Conservation (phyloP, 2,329 filamentous ascomycete genomes). For the Apiospora aurea region DNA sequence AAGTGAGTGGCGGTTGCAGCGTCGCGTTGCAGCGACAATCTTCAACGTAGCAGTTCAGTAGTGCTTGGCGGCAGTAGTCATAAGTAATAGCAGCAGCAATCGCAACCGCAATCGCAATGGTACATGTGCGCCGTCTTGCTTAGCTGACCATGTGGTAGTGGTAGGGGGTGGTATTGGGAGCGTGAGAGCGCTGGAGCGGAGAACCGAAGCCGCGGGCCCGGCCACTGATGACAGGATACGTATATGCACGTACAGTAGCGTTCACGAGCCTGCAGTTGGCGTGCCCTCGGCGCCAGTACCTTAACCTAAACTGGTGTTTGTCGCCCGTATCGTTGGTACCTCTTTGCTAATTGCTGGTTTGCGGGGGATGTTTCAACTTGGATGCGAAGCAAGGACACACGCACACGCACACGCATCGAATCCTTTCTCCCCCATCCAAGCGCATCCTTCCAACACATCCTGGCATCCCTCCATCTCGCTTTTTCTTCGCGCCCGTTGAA, state of each 20-base stretch:
- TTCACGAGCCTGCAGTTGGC: slow-evolving; percentile 13
- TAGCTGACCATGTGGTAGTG: neutral
- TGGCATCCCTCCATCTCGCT: neutral
- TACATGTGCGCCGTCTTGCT: neutral
- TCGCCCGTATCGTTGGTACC: neutral
- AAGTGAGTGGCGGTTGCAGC: neutral
- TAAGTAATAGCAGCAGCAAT: neutral
- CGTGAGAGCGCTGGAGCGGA: neutral
- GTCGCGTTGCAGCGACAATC: slow-evolving; percentile 4
- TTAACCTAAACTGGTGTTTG: slow-evolving; percentile 17
- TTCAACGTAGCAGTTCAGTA: neutral
- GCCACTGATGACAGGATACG: slow-evolving; percentile 13
- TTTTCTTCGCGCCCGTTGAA: slow-evolving; percentile 5
- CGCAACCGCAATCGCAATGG: neutral
- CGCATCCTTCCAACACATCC: slow-evolving; percentile 1
- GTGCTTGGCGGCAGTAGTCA: neutral
- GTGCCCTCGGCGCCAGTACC: slow-evolving; percentile 18
- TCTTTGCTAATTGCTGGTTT: neutral
- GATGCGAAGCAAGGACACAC: neutral
- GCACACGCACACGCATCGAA: neutral
- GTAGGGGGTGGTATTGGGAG: neutral
- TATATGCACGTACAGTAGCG: slow-evolving; percentile 10
- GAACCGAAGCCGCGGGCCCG: slow-evolving; percentile 9
- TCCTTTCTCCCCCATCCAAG: slow-evolving; percentile 4
- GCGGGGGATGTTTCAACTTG: slow-evolving; percentile 15